Evolutionary conservation across 305 asterid species (phyloP).

Genomic region (Fraxinus nigra): DNA sequence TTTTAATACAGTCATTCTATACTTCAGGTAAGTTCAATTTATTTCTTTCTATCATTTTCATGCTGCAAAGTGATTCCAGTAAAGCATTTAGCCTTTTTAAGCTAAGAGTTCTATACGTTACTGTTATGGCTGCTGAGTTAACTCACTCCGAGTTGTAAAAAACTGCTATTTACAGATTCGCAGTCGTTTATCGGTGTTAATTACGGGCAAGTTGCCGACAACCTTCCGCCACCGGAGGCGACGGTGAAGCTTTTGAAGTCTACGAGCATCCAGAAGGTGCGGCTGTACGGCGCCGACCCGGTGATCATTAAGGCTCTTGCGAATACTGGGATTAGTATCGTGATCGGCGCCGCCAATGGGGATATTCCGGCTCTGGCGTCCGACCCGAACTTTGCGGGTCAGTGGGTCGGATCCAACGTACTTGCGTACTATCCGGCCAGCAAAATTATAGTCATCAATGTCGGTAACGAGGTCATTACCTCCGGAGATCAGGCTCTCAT

Average conservation of each 20-base stretch:
- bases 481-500: conserved; percentile 56
- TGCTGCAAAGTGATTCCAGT: neutral
- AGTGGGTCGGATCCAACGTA: conserved; percentile 75
- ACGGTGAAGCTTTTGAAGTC: conserved; percentile 75
- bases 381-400: conserved; percentile 80
- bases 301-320: conserved; percentile 76
- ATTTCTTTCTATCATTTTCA: neutral
- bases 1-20: conserved; percentile 28
- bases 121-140: neutral
- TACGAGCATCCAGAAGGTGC: conserved; percentile 76
- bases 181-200: conserved; percentile 82
- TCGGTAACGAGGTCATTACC: conserved; percentile 84
- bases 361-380: conserved; percentile 84
- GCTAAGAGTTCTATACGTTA: neutral
- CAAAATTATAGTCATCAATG: conserved; percentile 64
- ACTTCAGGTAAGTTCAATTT: conserved; percentile 33
- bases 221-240: conserved; percentile 80
- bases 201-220: conserved; percentile 85
- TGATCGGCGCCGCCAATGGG: conserved; percentile 87
- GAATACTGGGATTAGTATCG: conserved; percentile 69
- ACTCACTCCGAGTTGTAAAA: neutral
- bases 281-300: conserved; percentile 90
- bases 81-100: neutral
- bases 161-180: conserved; percentile 40
- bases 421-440: conserved; percentile 72